Percentiles rank a stretch among this genome's conserved stretches.
These are phyloP conservation scores for Talaromyces atroroseus DNA, from an alignment of 2,329 filamentous ascomycete species.

Conservation along the genomic window DNA sequence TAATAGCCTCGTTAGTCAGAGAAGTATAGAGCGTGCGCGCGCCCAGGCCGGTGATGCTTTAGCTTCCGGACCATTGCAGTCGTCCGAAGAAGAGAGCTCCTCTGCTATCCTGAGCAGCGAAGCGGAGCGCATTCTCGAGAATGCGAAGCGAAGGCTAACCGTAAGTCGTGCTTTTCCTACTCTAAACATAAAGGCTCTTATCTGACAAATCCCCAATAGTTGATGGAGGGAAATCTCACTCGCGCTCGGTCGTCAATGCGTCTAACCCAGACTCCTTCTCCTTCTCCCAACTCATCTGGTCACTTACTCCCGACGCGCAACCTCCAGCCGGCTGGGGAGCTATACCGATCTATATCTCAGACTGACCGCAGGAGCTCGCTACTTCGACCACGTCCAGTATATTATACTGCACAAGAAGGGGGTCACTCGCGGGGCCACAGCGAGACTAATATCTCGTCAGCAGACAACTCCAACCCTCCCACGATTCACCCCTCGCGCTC, in stretches of 20 bases:
- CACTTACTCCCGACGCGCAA: constrained; percentile 26
- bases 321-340: constrained; percentile 36
- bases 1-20: constrained; percentile 9
- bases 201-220: constrained; percentile 45
- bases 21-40: constrained; percentile 11
- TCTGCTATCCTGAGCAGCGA: constrained; percentile 72
- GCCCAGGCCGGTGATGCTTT: constrained; percentile 14
- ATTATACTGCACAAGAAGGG: constrained; percentile 28
- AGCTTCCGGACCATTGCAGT: constrained; percentile 33
- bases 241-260: constrained; percentile 68
- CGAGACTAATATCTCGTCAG: constrained; percentile 51
- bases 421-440: constrained; percentile 58
- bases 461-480: constrained; percentile 23
- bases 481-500: constrained; percentile 50
- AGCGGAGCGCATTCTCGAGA: constrained; percentile 85
- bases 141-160: constrained; percentile 82
- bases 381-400: constrained; percentile 37
- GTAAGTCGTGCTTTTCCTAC: constrained; percentile 48
- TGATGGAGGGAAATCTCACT: constrained; percentile 87
- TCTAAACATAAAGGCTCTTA: neutral
- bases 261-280: constrained; percentile 46
- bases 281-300: constrained; percentile 29
- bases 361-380: constrained; percentile 42
- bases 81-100: constrained; percentile 55
- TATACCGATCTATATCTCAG: constrained; percentile 39